These are phyloP conservation scores for Saururus chinensis DNA, from an alignment of 164 flowering plant species.

Conservation along the genomic window DNA sequence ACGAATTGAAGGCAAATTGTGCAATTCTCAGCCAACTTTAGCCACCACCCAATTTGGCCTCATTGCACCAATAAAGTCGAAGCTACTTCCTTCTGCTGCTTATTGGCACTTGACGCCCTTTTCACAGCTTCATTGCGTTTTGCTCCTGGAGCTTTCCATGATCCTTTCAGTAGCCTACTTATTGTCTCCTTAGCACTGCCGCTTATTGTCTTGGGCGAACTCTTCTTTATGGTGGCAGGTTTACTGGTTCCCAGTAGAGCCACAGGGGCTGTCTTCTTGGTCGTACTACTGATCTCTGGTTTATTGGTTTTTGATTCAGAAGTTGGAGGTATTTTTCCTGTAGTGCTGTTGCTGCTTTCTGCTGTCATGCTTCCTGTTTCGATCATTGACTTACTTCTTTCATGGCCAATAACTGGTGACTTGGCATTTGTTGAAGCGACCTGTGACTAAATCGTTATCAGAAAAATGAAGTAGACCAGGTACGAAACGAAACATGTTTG, in stretches of 20 bases:
- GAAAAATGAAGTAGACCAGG: background rate
- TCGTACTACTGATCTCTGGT: background rate
- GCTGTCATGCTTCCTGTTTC: conserved; percentile 2
- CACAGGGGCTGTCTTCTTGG: background rate
- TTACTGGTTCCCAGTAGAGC: background rate
- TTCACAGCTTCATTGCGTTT: background rate
- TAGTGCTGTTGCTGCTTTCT: background rate
- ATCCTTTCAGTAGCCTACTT: conserved; percentile 4
- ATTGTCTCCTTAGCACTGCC: conserved; percentile 14
- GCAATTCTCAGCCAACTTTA: background rate
- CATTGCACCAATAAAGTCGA: background rate
- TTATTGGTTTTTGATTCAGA: background rate
- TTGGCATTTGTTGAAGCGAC: conserved; percentile 8
- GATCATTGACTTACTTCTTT: conserved; percentile 7
- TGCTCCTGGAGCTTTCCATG: conserved; percentile 2
- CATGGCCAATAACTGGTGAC: conserved; percentile 7
- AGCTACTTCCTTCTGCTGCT: background rate
- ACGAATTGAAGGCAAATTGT: background rate
- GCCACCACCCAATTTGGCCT: background rate
- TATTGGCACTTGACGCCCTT: background rate
- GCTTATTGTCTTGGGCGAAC: conserved; percentile 5
- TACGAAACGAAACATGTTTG: background rate
- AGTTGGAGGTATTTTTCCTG: background rate
- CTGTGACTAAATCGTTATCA: conserved; percentile 1
- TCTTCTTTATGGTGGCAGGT: background rate